Evolutionary conservation across 169 alveolate genomes (phyloP), one percentile per base, ranked within the genome.

Genomic region (Plasmodium relictum): DNA sequence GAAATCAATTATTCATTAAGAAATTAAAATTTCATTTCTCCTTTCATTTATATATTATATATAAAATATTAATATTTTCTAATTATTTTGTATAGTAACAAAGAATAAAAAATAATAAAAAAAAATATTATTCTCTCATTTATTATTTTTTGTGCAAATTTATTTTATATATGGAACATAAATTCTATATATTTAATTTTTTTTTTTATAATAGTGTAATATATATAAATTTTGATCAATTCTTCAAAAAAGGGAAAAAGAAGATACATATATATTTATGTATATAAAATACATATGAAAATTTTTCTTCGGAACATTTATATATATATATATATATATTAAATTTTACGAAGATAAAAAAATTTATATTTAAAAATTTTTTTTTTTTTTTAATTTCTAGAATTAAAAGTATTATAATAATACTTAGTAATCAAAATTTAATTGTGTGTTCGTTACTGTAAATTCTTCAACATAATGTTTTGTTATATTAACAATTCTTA

Each of bases 401-500:
- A 31, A 31, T 31, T 31, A 10, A 6, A n/a, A 2, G 14, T 52
- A 8, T 12, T 6, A 22, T 16, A 22, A 18, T 54, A 54, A 54
- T 42, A 7, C 44, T 48, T 76, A 76, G 45, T 76, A 76, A 44
- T 76, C 78, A 37, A 76, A 76, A 26, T 76, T 26, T 22, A 76
- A 20, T 0, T 76, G 89, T 9, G 89, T 76, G 42, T 76, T 76
- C 3, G 74, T 52, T 8, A 76, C 78, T 9, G 89, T 76, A 56
- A 20, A 93, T 61, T 93, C 96, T 26, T 88, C 87, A 7, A 93
- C 96, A 63, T 58, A 73, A 8, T 18, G 48, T 39, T 83, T 88
- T 18, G 92, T 61, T 9, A 93, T 92, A 6, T 78, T 74, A 5
- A 93, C 86, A 22, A 96, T 93, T 59, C 99, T 92, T 74, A 97